Percentiles rank a stretch among this genome's conserved stretches.
Evolutionary conservation across 1,284 basidiomycete genomes (phyloP).

Genomic region (Moesziomyces sp.): DNA sequence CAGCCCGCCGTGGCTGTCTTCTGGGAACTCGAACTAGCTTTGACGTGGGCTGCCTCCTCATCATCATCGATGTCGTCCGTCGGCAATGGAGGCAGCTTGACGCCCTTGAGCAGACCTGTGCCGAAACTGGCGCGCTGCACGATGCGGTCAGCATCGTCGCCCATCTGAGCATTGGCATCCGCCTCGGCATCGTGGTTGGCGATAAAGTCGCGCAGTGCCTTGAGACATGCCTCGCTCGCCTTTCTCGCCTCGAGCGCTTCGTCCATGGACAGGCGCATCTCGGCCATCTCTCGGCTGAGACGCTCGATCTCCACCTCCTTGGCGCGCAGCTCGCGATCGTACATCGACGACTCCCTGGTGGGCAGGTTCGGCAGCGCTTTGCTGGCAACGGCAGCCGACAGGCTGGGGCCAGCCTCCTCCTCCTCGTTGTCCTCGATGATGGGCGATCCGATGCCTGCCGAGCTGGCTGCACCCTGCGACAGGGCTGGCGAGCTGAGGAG

Average conservation of each 20-base stretch:
- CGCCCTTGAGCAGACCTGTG: conserved; percentile 43
- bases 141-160: conserved; percentile 33
- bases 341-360: conserved; percentile 19
- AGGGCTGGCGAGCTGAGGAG: conserved; percentile 36
- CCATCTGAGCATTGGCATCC: conserved; percentile 34
- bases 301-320: conserved; percentile 57
- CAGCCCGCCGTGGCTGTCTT: conserved; percentile 24
- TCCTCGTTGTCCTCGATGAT: conserved; percentile 51
- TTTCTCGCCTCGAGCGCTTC: conserved; percentile 63
- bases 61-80: conserved; percentile 56
- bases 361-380: conserved; percentile 24
- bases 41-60: conserved; percentile 30
- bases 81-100: conserved; percentile 61
- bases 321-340: conserved; percentile 46
- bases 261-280: conserved; percentile 47
- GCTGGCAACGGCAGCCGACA: background rate
- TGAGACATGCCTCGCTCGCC: conserved; percentile 60
- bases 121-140: conserved; percentile 40
- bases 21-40: conserved; percentile 10
- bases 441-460: conserved; percentile 37
- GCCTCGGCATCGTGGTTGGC: conserved; percentile 41
- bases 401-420: conserved; percentile 12
- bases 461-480: conserved; percentile 44
- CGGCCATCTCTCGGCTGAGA: conserved; percentile 46
- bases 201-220: conserved; percentile 58